Evolutionary conservation across 2,329 filamentous ascomycete genomes (phyloP).

Genomic region (Hymenoscyphus occultus): DNA sequence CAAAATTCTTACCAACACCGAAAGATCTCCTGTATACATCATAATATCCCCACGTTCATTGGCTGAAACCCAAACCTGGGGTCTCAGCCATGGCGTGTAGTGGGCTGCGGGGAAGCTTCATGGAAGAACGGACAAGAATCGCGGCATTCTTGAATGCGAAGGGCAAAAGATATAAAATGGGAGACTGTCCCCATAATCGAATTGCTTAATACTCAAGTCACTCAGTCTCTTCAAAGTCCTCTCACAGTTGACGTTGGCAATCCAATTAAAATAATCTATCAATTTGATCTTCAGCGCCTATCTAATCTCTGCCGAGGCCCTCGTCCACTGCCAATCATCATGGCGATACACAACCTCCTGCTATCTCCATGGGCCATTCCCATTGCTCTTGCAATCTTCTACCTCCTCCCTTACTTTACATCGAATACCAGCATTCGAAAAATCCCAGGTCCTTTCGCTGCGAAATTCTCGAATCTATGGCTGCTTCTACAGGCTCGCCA

Average conservation of each 20-base stretch:
- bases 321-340: slow-evolving; percentile 23
- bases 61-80: background rate
- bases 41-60: background rate
- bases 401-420: slow-evolving; percentile 35
- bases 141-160: background rate
- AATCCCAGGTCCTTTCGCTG: slow-evolving; percentile 51
- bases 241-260: background rate
- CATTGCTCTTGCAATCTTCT: slow-evolving; percentile 43
- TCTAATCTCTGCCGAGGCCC: background rate
- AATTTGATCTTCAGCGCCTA: too few species aligned
- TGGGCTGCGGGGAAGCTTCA: background rate
- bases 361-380: slow-evolving; percentile 48
- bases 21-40: background rate
- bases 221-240: too few species aligned
- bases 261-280: background rate
- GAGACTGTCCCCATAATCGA: background rate
- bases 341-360: slow-evolving; percentile 39
- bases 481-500: slow-evolving; percentile 63
- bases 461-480: slow-evolving; percentile 76
- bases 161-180: background rate
- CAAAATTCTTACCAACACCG: background rate
- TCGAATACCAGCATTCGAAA: slow-evolving; percentile 34
- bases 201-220: background rate
- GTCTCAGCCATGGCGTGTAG: background rate
- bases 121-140: background rate